phyloP scores from a whole-genome alignment of 306 rosid genomes.

The Oxytropis ochrocephala region DNA sequence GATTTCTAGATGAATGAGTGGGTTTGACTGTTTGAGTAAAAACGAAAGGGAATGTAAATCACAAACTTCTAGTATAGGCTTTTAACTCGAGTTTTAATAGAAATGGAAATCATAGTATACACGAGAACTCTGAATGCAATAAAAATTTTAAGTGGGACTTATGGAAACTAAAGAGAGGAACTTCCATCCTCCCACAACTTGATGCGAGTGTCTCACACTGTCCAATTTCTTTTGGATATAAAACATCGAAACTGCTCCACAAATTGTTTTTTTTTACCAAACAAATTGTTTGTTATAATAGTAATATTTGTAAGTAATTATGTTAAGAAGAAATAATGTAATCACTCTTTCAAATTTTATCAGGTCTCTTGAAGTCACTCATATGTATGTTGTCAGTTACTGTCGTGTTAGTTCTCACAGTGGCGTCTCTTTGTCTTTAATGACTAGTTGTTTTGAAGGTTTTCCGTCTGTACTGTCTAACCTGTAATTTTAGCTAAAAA shows the following conservation, averaged over 20 bases:
- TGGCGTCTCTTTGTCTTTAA: background rate
- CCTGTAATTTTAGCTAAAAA: background rate
- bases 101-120: background rate
- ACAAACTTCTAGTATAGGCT: background rate
- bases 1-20: background rate
- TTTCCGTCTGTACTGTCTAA: background rate
- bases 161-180: background rate
- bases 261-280: background rate
- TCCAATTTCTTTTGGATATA: background rate
- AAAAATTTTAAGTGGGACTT: background rate
- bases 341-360: background rate
- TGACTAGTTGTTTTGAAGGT: background rate
- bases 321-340: background rate
- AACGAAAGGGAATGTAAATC: background rate
- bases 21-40: background rate
- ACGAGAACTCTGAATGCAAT: background rate
- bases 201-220: background rate
- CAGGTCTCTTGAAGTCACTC: background rate
- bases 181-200: background rate
- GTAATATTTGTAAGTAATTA: background rate
- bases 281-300: background rate
- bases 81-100: background rate
- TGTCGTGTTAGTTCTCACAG: slow-evolving; percentile 6
- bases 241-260: background rate
- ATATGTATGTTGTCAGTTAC: background rate